phyloP scores from a whole-genome alignment of 2,329 filamentous ascomycete genomes.

The Stachybotrys chartarum region DNA sequence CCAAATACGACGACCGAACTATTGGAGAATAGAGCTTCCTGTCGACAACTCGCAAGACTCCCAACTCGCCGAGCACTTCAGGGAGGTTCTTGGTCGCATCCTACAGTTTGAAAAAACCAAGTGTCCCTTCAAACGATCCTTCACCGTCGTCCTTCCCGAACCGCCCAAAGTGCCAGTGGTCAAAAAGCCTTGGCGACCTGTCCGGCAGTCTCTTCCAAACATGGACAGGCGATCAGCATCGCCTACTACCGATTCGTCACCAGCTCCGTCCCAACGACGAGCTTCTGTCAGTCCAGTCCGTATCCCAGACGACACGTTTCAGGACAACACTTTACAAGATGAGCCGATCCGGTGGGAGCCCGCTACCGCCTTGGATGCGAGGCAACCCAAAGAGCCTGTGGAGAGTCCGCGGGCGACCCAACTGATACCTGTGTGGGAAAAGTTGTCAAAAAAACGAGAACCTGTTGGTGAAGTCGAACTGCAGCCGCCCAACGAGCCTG shows the following conservation, averaged over 20 bases:
- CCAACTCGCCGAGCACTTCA: constrained; percentile 58
- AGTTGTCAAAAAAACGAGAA: background rate
- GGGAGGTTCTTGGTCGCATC: constrained; percentile 62
- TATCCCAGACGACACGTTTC: background rate
- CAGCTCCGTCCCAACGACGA: background rate
- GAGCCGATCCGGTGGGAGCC: no score
- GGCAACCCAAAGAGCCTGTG: background rate
- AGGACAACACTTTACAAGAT: background rate
- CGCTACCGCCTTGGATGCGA: no score
- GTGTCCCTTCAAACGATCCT: constrained; percentile 75
- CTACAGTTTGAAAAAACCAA: constrained; percentile 81
- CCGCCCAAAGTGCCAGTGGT: constrained; percentile 56
- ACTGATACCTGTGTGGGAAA: background rate
- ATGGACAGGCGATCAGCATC: background rate
- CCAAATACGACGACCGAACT: constrained; percentile 73
- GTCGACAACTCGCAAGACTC: constrained; percentile 41
- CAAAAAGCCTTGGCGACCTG: constrained; percentile 62
- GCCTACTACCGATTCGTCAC: background rate
- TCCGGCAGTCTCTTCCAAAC: constrained; percentile 8
- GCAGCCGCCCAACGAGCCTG: no score
- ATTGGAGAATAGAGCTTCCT: constrained; percentile 86
- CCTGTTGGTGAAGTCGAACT: no score
- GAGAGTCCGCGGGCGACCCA: background rate
- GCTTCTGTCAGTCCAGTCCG: background rate
- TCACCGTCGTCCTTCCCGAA: constrained; percentile 67